A percentile compares a stretch with the other conserved stretches of the same genome.
Conservation (phyloP, 176 grass and related monocot species). For the Zea mays region DNA sequence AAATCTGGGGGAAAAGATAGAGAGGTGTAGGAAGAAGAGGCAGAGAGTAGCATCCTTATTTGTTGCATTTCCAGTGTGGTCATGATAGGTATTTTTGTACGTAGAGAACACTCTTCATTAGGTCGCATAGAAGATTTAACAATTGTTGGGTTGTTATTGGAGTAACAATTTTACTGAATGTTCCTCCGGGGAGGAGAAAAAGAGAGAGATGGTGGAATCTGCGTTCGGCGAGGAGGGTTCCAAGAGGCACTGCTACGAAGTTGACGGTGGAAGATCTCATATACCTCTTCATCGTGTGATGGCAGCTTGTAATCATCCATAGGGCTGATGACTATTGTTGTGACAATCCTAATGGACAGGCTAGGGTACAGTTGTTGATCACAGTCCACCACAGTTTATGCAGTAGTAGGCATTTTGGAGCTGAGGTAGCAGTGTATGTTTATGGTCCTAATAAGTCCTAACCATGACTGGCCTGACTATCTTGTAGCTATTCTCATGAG, state of each 20-base stretch:
- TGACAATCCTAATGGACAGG: not conserved
- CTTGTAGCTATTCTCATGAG: not conserved
- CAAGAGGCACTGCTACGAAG: constrained; percentile 51
- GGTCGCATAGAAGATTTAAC: not conserved
- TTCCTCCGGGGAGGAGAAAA: constrained; percentile 64
- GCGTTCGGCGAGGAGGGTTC: constrained; percentile 73
- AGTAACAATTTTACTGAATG: not conserved
- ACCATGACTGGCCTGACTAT: not conserved
- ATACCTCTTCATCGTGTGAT: constrained; percentile 76
- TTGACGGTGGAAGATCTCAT: constrained; percentile 82
- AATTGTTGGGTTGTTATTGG: not conserved
- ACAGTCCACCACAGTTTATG: not conserved
- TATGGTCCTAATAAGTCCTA: not conserved
- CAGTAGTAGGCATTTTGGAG: constrained; percentile 10
- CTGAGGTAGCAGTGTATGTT: not conserved
- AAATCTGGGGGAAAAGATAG: too few species aligned
- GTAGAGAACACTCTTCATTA: not conserved
- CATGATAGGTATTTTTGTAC: not conserved
- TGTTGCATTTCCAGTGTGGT: not conserved
- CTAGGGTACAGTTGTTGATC: not conserved
- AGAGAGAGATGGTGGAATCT: constrained; percentile 78
- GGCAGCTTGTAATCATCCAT: not conserved
- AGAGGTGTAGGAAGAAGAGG: too few species aligned
- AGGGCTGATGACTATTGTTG: too few species aligned
- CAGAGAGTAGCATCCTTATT: too few species aligned